A percentile compares a stretch with the other conserved stretches of the same genome.
phyloP scores from a whole-genome alignment of 106 monocot genomes.

The Allium sativum region DNA sequence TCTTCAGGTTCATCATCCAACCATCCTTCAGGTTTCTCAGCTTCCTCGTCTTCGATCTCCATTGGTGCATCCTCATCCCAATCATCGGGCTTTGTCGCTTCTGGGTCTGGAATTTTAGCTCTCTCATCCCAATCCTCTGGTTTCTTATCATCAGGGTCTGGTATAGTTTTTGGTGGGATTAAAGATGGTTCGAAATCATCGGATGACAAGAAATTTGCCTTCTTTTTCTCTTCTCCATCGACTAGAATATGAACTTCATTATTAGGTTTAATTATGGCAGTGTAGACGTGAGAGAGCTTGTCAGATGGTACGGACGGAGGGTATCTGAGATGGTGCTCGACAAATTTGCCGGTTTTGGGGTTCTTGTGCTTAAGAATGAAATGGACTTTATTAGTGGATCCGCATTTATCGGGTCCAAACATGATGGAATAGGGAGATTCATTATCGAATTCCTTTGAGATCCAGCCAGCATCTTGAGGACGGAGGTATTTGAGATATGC shows the following conservation, averaged over 20 bases:
- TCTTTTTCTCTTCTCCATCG: slow-evolving; percentile 74
- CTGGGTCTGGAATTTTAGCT: slow-evolving; percentile 52
- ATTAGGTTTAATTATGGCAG: slow-evolving; percentile 50
- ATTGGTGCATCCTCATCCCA: slow-evolving; percentile 80
- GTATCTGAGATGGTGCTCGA: slow-evolving; percentile 67
- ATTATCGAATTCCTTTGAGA: slow-evolving; percentile 45
- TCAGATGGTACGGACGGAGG: slow-evolving; percentile 67
- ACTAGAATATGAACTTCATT: slow-evolving; percentile 48
- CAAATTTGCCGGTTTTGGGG: slow-evolving; percentile 52
- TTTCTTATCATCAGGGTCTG: slow-evolving; percentile 70
- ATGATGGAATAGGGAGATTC: slow-evolving; percentile 72
- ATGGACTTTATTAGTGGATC: slow-evolving; percentile 66
- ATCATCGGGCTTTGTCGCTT: slow-evolving; percentile 66
- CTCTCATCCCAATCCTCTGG: slow-evolving; percentile 81
- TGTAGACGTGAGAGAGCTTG: slow-evolving; percentile 65
- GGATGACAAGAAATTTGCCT: slow-evolving; percentile 37
- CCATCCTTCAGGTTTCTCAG: slow-evolving; percentile 76
- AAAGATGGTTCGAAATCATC: slow-evolving; percentile 70
- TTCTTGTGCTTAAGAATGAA: slow-evolving; percentile 74
- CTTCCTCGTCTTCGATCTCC: slow-evolving; percentile 68
- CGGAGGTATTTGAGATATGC: slow-evolving; percentile 65
- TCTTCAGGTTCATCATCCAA: slow-evolving; percentile 77
- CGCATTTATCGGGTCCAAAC: slow-evolving; percentile 82
- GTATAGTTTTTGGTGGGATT: slow-evolving; percentile 50
- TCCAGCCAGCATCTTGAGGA: slow-evolving; percentile 60